A percentile compares a stretch with the other conserved stretches of the same genome.
Conservation (phyloP, 306 rosid genomes). For the Coriaria nepalensis region DNA sequence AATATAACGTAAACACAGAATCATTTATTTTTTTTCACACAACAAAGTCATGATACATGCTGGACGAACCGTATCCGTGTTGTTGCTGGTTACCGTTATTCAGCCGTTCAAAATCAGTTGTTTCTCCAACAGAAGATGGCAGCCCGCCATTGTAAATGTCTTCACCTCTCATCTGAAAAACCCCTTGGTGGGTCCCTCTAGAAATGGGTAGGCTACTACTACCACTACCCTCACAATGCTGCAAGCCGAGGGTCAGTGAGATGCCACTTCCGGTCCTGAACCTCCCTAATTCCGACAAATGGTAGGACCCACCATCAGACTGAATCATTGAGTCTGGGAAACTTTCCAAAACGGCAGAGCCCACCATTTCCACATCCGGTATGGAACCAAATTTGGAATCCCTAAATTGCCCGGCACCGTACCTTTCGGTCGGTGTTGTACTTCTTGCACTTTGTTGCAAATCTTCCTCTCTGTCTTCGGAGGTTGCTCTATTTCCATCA, state of each 20-base stretch:
- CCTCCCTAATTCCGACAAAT: constrained; percentile 49
- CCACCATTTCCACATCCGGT: constrained; percentile 29
- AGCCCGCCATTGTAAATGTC: constrained; percentile 30
- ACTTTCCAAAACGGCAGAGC: constrained; percentile 21
- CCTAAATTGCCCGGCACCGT: constrained; percentile 31
- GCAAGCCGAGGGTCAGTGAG: constrained; percentile 66
- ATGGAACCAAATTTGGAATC: constrained; percentile 34
- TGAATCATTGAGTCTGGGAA: constrained; percentile 29
- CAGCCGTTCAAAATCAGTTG: constrained; percentile 40
- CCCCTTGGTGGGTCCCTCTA: constrained; percentile 26
- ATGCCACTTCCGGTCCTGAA: constrained; percentile 40
- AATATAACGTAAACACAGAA: no score
- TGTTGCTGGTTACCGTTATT: constrained; percentile 42
- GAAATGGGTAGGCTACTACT: constrained; percentile 36
- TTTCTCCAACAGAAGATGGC: constrained; percentile 34
- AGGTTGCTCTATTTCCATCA: constrained; percentile 25
- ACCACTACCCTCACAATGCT: constrained; percentile 51
- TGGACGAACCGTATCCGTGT: constrained; percentile 38
- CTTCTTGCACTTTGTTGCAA: constrained; percentile 37
- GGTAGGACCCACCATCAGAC: constrained; percentile 38
- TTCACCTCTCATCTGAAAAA: constrained; percentile 46
- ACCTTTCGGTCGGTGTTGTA: constrained; percentile 32
- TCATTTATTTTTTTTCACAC: constrained; percentile 20
- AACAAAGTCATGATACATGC: constrained; percentile 49
- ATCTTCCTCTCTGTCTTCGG: constrained; percentile 39